Evolutionary conservation across 1,139 yeast species (phyloP), one percentile per base, ranked within the genome.

Genomic region (Scheffersomyces parashehatae): DNA sequence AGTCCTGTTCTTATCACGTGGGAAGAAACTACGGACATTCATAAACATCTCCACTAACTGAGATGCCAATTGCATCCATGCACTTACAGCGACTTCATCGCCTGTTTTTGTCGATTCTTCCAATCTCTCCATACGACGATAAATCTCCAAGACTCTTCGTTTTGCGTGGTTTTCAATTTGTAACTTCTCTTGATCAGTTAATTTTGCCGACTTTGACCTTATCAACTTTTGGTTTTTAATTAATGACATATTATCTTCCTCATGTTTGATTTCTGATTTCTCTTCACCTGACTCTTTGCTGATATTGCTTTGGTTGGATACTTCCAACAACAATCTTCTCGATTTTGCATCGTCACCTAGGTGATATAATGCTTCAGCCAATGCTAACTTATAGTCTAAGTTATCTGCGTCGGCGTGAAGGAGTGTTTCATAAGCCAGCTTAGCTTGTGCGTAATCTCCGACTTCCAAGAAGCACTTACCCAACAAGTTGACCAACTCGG

Each of bases 61-160:
- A 3, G 88, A 79, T 0, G 95, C 97, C 10, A 85, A 71, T 50
- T 89, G 89, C 52, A 88, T 76, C 98, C 98, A 93, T 10, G 89
- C 81, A 11, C 78, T 72, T 0, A 83, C 79, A 5, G 95, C 89
- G 9, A 83, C 80, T 8, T 64, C 60, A 44, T 85, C 85, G 3
- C 82, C 83, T 11, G 62, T 62, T 29, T 68, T 70, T 35, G 82
- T 64, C 3, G 84, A 83, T 0, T 74, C 77, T 37, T 80, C 78
- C 42, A 85, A 75, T 42, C 85, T 69, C 31, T 73, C 68, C 60
- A 90, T 75, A 48, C 89, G 75, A 14, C 79, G 73, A 56, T 77
- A 86, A 50, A 83, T 85, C 32, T 84, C 87, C 34, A 77, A 66
- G 0, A 88, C 91, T 44, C 81, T 73, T 37, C 81, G 65, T 35